Conservation (phyloP, 2,329 filamentous ascomycete species). For the Trichophyton rubrum region DNA sequence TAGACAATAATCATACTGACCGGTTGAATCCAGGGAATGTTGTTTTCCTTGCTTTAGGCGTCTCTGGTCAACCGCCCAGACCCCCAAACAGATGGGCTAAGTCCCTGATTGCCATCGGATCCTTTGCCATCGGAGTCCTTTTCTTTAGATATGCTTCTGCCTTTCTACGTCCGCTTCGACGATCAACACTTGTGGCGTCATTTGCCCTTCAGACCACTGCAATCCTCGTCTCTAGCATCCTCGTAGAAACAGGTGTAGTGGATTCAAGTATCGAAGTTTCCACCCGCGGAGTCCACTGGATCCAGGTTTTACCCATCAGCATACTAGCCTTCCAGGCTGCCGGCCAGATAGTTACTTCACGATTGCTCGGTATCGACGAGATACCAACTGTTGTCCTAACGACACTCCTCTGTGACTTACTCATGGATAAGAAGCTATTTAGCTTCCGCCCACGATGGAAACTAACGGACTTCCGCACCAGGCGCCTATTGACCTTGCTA, state of each 20-base stretch:
- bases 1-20: not conserved
- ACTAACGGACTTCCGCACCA: conserved; percentile 23
- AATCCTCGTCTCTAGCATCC: conserved; percentile 24
- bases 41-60: conserved; percentile 33
- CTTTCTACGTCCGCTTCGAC: conserved; percentile 22
- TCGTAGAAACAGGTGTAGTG: conserved; percentile 26
- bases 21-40: conserved; percentile 27
- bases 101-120: conserved; percentile 28
- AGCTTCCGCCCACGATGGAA: conserved; percentile 14
- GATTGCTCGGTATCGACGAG: conserved; percentile 27
- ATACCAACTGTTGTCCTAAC: conserved; percentile 34
- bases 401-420: conserved; percentile 28
- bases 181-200: conserved; percentile 28
- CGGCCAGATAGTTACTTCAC: conserved; percentile 29
- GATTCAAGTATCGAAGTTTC: conserved; percentile 21
- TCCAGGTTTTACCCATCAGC: conserved; percentile 27
- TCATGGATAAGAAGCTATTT: conserved; percentile 24
- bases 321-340: conserved; percentile 31
- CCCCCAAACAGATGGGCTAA: conserved; percentile 33
- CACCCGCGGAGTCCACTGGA: conserved; percentile 24
- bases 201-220: conserved; percentile 28
- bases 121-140: conserved; percentile 29
- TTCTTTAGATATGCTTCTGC: conserved; percentile 29
- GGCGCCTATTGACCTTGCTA: conserved; percentile 26
- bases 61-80: conserved; percentile 29